These are phyloP conservation scores for Scedosporium dehoogii DNA, from an alignment of 2,329 filamentous ascomycete species.

Conservation along the genomic window DNA sequence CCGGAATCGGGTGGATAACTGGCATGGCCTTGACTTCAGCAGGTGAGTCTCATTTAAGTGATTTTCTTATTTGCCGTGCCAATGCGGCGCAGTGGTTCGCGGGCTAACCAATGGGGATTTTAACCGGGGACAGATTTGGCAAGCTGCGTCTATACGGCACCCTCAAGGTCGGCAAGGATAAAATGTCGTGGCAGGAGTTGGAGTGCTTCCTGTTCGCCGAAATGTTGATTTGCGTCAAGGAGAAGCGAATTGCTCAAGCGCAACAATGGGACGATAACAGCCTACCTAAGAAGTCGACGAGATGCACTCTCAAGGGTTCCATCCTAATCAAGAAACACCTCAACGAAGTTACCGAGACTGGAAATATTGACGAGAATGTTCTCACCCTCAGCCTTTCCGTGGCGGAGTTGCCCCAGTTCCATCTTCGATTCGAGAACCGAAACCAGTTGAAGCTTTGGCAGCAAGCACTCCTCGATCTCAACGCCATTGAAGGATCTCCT, in stretches of 20 bases:
- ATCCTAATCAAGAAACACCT: conserved; percentile 98
- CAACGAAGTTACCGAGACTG: conserved; percentile 71
- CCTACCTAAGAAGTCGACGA: conserved; percentile 52
- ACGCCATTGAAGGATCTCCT: conserved; percentile 56
- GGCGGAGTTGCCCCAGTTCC: conserved; percentile 84
- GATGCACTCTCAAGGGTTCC: conserved; percentile 90
- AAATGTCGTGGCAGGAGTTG: conserved; percentile 91
- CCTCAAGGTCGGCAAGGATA: conserved; percentile 90
- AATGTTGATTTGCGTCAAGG: conserved; percentile 99
- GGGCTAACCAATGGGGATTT: conserved; percentile 9
- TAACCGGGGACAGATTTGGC: conserved; percentile 57
- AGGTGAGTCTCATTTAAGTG: conserved; percentile 36
- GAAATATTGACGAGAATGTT: conserved; percentile 64
- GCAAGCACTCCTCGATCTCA: conserved; percentile 74
- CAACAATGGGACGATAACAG: conserved; percentile 58
- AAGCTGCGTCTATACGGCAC: conserved; percentile 84
- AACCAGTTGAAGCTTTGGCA: conserved; percentile 86
- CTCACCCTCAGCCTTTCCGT: conserved; percentile 88
- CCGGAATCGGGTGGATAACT: conserved; percentile 86
- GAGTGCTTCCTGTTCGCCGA: conserved; percentile 96
- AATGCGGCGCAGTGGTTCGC: conserved; percentile 8
- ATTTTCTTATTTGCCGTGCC: not conserved
- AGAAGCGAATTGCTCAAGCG: conserved; percentile 63
- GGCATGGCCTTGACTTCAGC: conserved; percentile 91
- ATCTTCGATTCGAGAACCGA: conserved; percentile 77